These are phyloP conservation scores for Xerocomellus chrysenteron DNA, from an alignment of 768 basidiomycete species.

Conservation along the genomic window DNA sequence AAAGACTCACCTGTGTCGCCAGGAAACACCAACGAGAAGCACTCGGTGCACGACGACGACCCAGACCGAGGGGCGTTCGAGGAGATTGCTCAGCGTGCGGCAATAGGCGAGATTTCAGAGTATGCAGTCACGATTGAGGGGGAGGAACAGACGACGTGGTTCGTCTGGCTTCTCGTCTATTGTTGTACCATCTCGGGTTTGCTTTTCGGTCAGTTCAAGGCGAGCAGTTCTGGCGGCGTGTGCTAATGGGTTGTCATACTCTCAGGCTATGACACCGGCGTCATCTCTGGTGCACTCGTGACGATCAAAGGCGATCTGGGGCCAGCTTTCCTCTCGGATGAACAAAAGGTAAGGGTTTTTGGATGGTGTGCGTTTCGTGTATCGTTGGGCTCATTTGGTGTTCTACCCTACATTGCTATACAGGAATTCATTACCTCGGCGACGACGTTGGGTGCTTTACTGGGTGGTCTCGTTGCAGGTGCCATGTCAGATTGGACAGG, in stretches of 20 bases:
- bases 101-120: slow-evolving; percentile 55
- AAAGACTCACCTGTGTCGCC: not conserved
- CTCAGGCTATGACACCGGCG: slow-evolving; percentile 77
- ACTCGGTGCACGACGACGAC: not conserved
- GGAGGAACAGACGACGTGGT: slow-evolving; percentile 66
- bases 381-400: not conserved
- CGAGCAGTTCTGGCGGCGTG: not conserved
- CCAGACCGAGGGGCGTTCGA: slow-evolving; percentile 11
- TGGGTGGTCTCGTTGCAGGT: slow-evolving; percentile 73
- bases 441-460: slow-evolving; percentile 73
- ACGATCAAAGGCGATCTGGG: slow-evolving; percentile 69
- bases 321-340: slow-evolving; percentile 50
- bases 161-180: slow-evolving; percentile 74
- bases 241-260: not conserved
- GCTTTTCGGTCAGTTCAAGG: slow-evolving; percentile 58
- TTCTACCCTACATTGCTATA: not conserved
- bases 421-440: slow-evolving; percentile 72
- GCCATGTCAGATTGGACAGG: slow-evolving; percentile 71
- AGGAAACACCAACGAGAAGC: slow-evolving; percentile 5
- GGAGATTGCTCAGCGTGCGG: slow-evolving; percentile 14
- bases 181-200: slow-evolving; percentile 76
- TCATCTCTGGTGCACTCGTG: slow-evolving; percentile 79
- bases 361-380: not conserved
- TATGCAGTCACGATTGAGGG: slow-evolving; percentile 60
- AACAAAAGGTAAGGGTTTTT: slow-evolving; percentile 44